Base-by-base conservation (phyloP, 805 yeast species). In the Blastobotrys peoriensis region DNA sequence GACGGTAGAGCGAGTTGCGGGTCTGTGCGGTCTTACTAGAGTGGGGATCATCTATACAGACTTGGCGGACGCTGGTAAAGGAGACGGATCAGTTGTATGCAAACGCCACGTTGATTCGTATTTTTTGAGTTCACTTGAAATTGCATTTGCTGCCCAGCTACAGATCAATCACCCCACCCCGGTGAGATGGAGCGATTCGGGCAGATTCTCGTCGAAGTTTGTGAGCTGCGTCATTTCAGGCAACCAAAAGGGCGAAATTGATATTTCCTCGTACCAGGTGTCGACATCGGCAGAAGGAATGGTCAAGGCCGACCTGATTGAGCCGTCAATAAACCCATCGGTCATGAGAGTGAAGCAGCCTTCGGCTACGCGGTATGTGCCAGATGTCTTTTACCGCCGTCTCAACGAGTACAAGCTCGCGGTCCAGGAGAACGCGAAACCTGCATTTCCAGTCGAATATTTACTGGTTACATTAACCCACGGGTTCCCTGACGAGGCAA, bases 141-240 rank as follows among this genome's bases (percentile, higher is more conserved):
- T 86, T 5, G 61, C 79, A 10, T 81, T 88, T 74, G 86, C 97
- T 1, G 89, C 95, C 0, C 73, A 75, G 49, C 73, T 84, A 66
- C 99, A 93, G 67, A 59, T 71, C 16, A 66, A 68, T 47, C 70
- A 76, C 56, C 85, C 87, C 16, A 83, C 81, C 59, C 58, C 66
- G 15, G 73, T 86, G 33, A 78, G 76, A 54, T 82, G 79, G 73
- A 73, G 84, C 21, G 76, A 73, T 22, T 63, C 74, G 6, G 86
- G 87, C 2, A 55, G 59, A 21, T 93, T 76, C 61, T 84, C 96
- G 13, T 88, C 97, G 5, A 86, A 87, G 59, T 93, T 87, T 61
- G 91, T 89, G 16, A 91, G 98, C 0, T 89, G 97, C 66, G 91
- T 88, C 18, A 73, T 93, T 2, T 78, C 94, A 1, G 99, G 99